Evolutionary conservation across 2,329 filamentous ascomycete genomes (phyloP), one percentile per base, ranked within the genome.

Genomic region (Chaetomiaceae sp.): DNA sequence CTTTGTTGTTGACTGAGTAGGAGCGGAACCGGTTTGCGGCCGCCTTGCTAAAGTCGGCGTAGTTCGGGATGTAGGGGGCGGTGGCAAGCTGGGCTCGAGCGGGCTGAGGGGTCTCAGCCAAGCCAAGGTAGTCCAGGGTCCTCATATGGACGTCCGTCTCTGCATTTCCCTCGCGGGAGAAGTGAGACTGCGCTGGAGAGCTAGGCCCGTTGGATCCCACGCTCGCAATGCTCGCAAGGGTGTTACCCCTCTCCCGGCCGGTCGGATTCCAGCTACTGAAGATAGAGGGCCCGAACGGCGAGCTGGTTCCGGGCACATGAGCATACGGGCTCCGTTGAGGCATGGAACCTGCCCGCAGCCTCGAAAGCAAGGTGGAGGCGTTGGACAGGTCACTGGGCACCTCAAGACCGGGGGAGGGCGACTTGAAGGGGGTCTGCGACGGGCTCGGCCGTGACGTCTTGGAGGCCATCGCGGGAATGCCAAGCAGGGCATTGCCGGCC

Each of bases 1-100:
- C 92, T 71, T 95, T 96, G 51, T 95, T 95, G 70, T 99, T 99
- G 60, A 99, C 94, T 1, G 94, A 99, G 70, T 96, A 97, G 1
- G 94, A 99, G 42, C 94, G 85, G 76, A 97, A 95, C 48, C 94
- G 84, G 68, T 88, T 97, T 40, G 86, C 79, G 62, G 88, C n/a
- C n/a, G n/a, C 87, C 66, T 82, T 87, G 59, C 85, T 86, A 60
- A 89, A 80, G 66, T 89, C 86, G 57, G 85, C 84, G 56, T 92
- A 75, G 64, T 87, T 87, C 40, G 86, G 85, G 30, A 92, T 77
- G 59, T 90, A 87, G 2, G 87, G 85, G 8, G 41, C 20, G 13
- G 88, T 85, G 37, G 84, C 84, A 57, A 95, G 75, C 58, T 85
- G 86, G 44, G 88, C 86, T 58, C 85, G 82, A 55, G 82, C 76